phyloP scores from a whole-genome alignment of 805 yeast species.

The Myxozyma mucilagina region DNA sequence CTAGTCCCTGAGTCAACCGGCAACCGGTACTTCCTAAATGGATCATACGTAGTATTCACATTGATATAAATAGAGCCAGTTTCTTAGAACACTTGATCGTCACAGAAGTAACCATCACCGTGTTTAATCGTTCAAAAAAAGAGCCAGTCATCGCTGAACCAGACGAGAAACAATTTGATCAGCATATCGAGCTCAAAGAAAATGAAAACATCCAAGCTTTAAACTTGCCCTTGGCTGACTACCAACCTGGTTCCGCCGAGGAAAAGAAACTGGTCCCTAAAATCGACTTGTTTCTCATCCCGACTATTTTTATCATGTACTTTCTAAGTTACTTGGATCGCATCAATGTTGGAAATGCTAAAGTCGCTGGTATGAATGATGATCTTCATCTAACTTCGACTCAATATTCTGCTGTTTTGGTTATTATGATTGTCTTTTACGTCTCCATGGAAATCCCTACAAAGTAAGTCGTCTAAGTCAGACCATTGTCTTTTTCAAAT shows the following conservation, averaged over 20 bases:
- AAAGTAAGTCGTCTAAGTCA: no score
- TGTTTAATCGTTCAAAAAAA: no score
- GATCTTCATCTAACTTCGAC: conserved; percentile 47
- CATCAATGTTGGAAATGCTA: conserved; percentile 47
- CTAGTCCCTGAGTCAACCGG: no score
- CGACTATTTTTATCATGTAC: conserved; percentile 48
- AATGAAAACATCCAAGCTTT: background rate
- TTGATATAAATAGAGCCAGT: no score
- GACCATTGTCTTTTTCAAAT: conserved; percentile 36
- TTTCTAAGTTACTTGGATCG: conserved; percentile 40
- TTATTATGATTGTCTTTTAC: conserved; percentile 42
- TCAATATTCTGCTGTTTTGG: conserved; percentile 48
- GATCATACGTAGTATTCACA: no score
- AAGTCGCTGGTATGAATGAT: conserved; percentile 47
- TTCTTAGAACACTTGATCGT: no score
- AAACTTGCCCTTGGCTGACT: background rate
- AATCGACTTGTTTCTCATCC: conserved; percentile 49
- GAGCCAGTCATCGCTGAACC: background rate
- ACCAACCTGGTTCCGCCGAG: background rate
- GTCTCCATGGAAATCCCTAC: conserved; percentile 45
- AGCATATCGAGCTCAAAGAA: conserved; percentile 2
- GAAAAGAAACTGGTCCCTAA: conserved; percentile 38
- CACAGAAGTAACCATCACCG: no score
- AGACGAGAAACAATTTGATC: background rate
- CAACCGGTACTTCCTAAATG: no score